phyloP scores from a whole-genome alignment of 768 basidiomycete species.

The Xerocomus spinulosus region DNA sequence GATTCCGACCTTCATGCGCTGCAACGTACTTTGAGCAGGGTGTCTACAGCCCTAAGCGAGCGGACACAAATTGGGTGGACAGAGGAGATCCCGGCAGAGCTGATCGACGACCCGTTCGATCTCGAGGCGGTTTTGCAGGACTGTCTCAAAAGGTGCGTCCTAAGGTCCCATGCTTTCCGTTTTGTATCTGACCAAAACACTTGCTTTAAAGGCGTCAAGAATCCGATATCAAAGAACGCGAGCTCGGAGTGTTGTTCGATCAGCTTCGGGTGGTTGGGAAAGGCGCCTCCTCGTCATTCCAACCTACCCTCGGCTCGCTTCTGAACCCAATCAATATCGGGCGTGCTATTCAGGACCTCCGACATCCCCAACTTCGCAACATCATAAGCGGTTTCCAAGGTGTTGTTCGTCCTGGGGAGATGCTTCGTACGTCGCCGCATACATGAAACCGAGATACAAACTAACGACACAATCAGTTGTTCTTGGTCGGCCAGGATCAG shows the following conservation, averaged over 20 bases:
- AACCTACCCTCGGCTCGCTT: conserved; percentile 58
- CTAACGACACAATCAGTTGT: conserved; percentile 49
- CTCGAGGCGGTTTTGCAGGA: conserved; percentile 27
- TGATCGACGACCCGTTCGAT: conserved; percentile 27
- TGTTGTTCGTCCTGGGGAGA: conserved; percentile 57
- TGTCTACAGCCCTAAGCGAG: conserved; percentile 11
- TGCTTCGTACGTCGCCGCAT: conserved; percentile 51
- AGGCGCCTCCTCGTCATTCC: conserved; percentile 50
- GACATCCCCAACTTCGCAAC: conserved; percentile 58
- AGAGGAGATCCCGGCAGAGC: background rate
- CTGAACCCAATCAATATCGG: conserved; percentile 50
- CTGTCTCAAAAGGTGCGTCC: conserved; percentile 19
- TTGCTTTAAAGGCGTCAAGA: conserved; percentile 38
- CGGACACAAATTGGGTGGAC: background rate
- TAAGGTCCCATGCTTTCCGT: background rate
- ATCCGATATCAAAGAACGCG: conserved; percentile 45
- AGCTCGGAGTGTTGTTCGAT: conserved; percentile 59
- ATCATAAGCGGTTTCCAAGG: conserved; percentile 54
- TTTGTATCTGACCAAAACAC: background rate
- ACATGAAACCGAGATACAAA: background rate
- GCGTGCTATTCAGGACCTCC: conserved; percentile 38
- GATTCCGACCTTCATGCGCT: conserved; percentile 47
- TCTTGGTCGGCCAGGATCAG: conserved; percentile 79
- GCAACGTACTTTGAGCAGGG: conserved; percentile 15
- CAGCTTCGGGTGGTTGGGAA: conserved; percentile 57